Percentiles rank a stretch among this genome's conserved stretches.
phyloP scores from a whole-genome alignment of 2,329 filamentous ascomycete species.

The Pseudogymnoascus sp. region DNA sequence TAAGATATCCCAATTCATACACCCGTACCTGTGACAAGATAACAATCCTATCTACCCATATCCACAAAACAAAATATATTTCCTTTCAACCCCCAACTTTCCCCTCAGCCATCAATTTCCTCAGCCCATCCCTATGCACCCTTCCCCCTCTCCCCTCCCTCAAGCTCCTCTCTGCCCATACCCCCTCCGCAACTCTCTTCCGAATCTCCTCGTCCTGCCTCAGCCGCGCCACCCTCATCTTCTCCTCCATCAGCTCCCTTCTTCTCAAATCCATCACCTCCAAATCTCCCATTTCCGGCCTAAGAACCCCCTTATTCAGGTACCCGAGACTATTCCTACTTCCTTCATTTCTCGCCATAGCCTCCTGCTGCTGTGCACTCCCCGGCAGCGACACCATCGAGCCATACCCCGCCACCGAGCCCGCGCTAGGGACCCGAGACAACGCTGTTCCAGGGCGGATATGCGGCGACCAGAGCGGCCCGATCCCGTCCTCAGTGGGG shows the following conservation, averaged over 20 bases:
- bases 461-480: neutral
- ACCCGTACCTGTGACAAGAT: neutral
- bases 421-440: neutral
- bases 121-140: conserved; percentile 6
- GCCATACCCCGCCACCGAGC: neutral
- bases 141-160: conserved; percentile 8
- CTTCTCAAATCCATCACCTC: conserved; percentile 2
- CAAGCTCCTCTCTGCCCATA: neutral
- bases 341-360: neutral
- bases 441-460: neutral
- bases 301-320: neutral
- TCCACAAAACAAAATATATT: neutral
- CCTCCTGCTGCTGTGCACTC: neutral
- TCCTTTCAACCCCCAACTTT: conserved; percentile 6
- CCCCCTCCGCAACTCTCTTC: neutral
- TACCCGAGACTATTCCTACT: neutral
- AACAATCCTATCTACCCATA: neutral
- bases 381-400: neutral
- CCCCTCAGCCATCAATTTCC: neutral
- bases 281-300: conserved; percentile 3
- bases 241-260: neutral
- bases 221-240: conserved; percentile 12
- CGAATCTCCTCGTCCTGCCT: conserved; percentile 22
- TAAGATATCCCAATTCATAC: neutral
- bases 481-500: neutral